phyloP scores from a whole-genome alignment of 192 early-diverging fungal species.

The Podila clonocystis region DNA sequence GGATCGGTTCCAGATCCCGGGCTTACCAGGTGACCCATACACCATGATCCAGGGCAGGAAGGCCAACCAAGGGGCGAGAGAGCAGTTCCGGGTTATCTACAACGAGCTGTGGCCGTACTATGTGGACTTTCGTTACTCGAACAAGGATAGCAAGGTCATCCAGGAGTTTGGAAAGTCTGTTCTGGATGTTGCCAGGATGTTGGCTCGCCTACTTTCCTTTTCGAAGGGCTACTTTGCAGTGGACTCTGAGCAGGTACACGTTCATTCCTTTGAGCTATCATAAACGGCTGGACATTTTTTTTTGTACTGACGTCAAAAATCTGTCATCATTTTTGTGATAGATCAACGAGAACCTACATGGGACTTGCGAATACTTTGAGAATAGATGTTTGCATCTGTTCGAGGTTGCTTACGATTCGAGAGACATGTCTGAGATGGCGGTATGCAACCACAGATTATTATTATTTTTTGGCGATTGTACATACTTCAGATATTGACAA shows the following conservation, averaged over 20 bases:
- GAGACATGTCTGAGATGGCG: slow-evolving; percentile 73
- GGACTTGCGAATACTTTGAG: slow-evolving; percentile 83
- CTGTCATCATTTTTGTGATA: slow-evolving; percentile 16
- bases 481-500: neutral
- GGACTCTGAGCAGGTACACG: slow-evolving; percentile 66
- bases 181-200: slow-evolving; percentile 66
- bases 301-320: neutral
- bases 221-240: slow-evolving; percentile 59
- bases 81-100: slow-evolving; percentile 72
- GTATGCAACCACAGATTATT: slow-evolving; percentile 18
- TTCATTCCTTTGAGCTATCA: no score
- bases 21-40: slow-evolving; percentile 58
- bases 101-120: slow-evolving; percentile 74
- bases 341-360: slow-evolving; percentile 67
- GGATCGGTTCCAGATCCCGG: slow-evolving; percentile 51
- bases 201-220: slow-evolving; percentile 64
- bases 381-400: slow-evolving; percentile 76
- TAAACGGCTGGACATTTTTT: no score
- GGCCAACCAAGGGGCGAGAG: slow-evolving; percentile 62
- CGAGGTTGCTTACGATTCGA: slow-evolving; percentile 78
- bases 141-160: slow-evolving; percentile 77
- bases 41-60: slow-evolving; percentile 55
- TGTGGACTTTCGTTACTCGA: slow-evolving; percentile 68
- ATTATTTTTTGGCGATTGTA: neutral
- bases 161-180: slow-evolving; percentile 72